Conservation (phyloP, 352 stramenopile species). For the Globisporangium emineosum region DNA sequence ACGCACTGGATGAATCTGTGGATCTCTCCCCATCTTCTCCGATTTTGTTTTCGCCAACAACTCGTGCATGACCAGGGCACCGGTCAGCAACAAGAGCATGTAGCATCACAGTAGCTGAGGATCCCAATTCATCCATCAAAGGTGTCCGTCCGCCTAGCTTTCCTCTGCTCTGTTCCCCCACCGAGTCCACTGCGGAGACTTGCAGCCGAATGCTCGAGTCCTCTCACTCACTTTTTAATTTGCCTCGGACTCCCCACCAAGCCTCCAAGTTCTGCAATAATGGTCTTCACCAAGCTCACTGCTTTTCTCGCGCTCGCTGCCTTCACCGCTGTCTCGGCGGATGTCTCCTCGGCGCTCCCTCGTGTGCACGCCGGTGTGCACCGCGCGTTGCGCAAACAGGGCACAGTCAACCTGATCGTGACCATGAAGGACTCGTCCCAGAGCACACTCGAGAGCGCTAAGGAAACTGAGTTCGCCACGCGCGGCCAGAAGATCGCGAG, state of each 20-base stretch:
- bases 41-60: neutral
- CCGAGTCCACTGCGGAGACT: neutral
- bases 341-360: neutral
- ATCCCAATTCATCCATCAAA: too few relatives aligned
- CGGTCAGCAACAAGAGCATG: neutral
- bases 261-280: neutral
- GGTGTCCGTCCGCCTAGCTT: too few relatives aligned
- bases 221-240: neutral
- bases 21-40: neutral
- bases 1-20: neutral
- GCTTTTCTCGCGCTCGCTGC: neutral
- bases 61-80: neutral
- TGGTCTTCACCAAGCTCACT: neutral
- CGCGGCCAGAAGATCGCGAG: constrained; percentile 16
- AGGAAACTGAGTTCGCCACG: constrained; percentile 14
- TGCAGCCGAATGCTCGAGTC: neutral
- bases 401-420: constrained; percentile 30
- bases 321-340: neutral
- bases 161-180: too few relatives aligned
- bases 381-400: constrained; percentile 21
- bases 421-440: constrained; percentile 21
- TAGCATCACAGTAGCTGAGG: neutral
- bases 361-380: constrained; percentile 17
- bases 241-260: neutral
- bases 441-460: constrained; percentile 12